These are phyloP conservation scores for Heritiera fomes DNA, from an alignment of 345 rosid genomes.

Conservation along the genomic window DNA sequence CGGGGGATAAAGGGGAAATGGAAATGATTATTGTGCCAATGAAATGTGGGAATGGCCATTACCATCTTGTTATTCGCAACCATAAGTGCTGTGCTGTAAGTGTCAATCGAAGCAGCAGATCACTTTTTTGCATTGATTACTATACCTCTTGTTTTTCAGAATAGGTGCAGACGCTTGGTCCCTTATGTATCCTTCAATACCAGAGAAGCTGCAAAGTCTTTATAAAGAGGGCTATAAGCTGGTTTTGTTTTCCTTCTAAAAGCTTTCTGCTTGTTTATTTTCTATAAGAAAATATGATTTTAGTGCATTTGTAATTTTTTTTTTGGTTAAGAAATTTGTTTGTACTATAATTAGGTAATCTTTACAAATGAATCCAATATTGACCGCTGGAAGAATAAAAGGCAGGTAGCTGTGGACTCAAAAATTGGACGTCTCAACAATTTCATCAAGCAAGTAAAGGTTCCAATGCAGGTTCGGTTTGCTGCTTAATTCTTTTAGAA, in stretches of 20 bases:
- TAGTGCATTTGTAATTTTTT: background rate
- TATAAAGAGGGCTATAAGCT: constrained; percentile 85
- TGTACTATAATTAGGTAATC: constrained; percentile 57
- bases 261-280: constrained; percentile 14
- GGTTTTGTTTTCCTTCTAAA: constrained; percentile 44
- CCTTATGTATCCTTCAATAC: constrained; percentile 87
- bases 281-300: background rate
- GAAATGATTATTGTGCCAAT: background rate
- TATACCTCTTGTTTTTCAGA: constrained; percentile 43
- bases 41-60: background rate
- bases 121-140: background rate
- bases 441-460: constrained; percentile 69
- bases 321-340: background rate
- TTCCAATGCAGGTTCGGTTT: constrained; percentile 95
- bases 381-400: constrained; percentile 94
- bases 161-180: constrained; percentile 92
- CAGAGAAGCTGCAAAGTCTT: constrained; percentile 71
- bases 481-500: background rate
- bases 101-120: constrained; percentile 5
- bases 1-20: background rate
- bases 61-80: background rate
- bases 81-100: background rate
- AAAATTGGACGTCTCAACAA: constrained; percentile 82
- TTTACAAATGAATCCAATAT: constrained; percentile 97
- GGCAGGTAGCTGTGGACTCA: constrained; percentile 90